phyloP scores from a whole-genome alignment of 163 green algal genomes.

The Chlamydomonas reinhardtii region DNA sequence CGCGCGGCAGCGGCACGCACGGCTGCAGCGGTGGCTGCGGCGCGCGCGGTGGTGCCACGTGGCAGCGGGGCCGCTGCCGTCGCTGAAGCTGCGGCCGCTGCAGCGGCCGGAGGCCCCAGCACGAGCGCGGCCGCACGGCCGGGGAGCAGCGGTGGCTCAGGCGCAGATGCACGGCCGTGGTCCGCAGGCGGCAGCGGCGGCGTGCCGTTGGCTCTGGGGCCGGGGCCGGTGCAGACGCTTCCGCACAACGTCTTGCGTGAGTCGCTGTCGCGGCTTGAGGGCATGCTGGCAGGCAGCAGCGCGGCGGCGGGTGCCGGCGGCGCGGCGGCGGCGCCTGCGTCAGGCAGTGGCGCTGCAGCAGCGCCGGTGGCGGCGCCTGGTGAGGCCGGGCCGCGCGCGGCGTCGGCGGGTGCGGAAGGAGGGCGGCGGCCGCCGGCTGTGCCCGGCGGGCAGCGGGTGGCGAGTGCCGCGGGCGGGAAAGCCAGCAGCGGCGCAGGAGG shows the following conservation, averaged over 20 bases:
- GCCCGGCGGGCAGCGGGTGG: no score
- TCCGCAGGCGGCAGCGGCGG: not conserved
- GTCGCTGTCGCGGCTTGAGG: slow-evolving; percentile 32
- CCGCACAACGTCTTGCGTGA: slow-evolving; percentile 21
- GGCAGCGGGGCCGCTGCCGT: not conserved
- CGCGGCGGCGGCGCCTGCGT: not conserved
- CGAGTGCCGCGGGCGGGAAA: no score
- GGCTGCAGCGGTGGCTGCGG: slow-evolving; percentile 18
- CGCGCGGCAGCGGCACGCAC: not conserved
- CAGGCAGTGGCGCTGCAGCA: not conserved
- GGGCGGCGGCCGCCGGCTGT: no score
- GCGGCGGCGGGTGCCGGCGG: not conserved
- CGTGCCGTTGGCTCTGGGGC: slow-evolving; percentile 3
- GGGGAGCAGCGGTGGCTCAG: not conserved
- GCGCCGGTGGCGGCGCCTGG: no score
- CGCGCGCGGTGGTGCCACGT: not conserved
- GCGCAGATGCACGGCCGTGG: not conserved
- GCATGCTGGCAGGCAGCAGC: not conserved
- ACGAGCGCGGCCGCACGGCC: not conserved
- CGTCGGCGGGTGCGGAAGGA: not conserved
- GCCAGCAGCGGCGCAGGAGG: not conserved
- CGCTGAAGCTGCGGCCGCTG: not conserved
- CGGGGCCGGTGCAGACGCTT: slow-evolving; percentile 28
- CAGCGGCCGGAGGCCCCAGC: not conserved
- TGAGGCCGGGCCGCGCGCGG: no score